Conservation (phyloP, 2,329 filamentous ascomycete species). For the Diaporthe vexans region DNA sequence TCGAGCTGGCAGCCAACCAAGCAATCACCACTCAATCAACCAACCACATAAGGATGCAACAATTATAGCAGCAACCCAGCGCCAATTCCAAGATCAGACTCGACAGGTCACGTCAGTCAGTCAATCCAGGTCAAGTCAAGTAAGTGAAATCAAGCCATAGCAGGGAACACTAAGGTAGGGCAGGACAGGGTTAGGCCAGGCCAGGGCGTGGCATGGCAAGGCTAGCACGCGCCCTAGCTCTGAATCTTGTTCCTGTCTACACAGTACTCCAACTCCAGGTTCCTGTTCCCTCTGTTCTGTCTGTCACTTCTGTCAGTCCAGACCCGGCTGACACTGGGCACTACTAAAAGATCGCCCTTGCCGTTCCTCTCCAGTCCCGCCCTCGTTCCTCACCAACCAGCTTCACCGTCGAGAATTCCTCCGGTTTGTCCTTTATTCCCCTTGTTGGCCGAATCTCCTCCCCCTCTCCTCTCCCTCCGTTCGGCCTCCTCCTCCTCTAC, state of each 20-base stretch:
- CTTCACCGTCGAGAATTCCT: conserved; percentile 40
- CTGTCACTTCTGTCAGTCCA: conserved; percentile 10
- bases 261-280: background rate
- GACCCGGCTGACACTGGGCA: conserved; percentile 26
- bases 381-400: conserved; percentile 28
- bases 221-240: conserved; percentile 6
- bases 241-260: conserved; percentile 22
- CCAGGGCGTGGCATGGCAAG: conserved; percentile 1
- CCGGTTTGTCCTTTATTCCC: conserved; percentile 31
- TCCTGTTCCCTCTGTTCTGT: conserved; percentile 2
- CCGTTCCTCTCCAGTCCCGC: conserved; percentile 28
- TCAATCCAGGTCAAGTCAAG: conserved; percentile 1
- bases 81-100: background rate
- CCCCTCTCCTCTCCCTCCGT: conserved; percentile 19
- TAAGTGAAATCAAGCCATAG: background rate
- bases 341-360: conserved; percentile 39
- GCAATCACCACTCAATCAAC: background rate
- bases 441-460: conserved; percentile 17
- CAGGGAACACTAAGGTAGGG: no score
- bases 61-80: background rate
- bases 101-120: background rate
- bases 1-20: background rate
- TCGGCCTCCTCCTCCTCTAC: conserved; percentile 23
- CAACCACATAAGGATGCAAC: background rate
- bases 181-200: background rate